Evolutionary conservation across 140 eudicot species (phyloP).

Genomic region (Anethum foeniculum): DNA sequence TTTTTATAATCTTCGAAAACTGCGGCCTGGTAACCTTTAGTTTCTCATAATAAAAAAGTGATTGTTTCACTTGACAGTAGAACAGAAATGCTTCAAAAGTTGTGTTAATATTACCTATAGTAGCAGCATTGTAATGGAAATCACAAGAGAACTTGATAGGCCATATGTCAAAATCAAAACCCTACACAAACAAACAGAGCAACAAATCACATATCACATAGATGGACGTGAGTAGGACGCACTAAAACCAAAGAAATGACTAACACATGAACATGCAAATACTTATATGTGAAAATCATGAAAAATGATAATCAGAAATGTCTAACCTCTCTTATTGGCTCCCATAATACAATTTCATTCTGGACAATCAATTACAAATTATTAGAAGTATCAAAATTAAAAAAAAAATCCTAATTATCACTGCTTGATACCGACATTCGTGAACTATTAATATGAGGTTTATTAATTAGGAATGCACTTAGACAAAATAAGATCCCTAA

Average conservation of each 20-base stretch:
- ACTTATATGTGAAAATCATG: neutral
- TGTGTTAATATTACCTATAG: conserved; percentile 72
- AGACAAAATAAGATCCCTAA: conserved; percentile 86
- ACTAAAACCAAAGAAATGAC: too few relatives aligned
- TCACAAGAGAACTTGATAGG: conserved; percentile 85
- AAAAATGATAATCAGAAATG: neutral
- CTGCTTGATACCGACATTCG: neutral
- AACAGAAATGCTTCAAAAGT: too few relatives aligned
- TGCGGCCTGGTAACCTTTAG: too few relatives aligned
- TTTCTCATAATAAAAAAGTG: too few relatives aligned
- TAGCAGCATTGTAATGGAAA: conserved; percentile 72
- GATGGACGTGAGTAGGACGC: too few relatives aligned
- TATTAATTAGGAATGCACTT: conserved; percentile 41
- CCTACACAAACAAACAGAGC: neutral
- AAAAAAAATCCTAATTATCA: neutral
- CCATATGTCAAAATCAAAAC: too few relatives aligned
- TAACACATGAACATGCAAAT: too few relatives aligned
- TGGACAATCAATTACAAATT: conserved; percentile 93
- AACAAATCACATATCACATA: too few relatives aligned
- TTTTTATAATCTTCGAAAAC: too few relatives aligned
- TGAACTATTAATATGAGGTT: neutral
- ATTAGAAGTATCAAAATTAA: neutral
- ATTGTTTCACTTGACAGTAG: too few relatives aligned
- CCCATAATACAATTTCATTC: conserved; percentile 42
- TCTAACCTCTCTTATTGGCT: too few relatives aligned